Evolutionary conservation across 805 yeast genomes (phyloP).

Genomic region (Monosporozyma aquatica): DNA sequence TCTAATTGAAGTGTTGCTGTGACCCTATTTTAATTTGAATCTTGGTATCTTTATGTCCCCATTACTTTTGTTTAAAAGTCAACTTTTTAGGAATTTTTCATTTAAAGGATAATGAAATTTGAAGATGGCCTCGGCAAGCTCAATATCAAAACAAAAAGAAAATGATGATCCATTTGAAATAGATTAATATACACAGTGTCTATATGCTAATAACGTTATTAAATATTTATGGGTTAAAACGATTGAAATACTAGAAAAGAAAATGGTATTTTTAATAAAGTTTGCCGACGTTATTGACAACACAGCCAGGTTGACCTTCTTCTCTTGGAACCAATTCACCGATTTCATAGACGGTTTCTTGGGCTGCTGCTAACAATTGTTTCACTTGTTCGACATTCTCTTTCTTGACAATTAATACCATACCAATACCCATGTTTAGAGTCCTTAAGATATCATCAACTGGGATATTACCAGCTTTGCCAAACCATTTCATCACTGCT

Average conservation of each 20-base stretch:
- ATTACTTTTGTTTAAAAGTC: neutral
- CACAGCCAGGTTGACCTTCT: slow-evolving; percentile 49
- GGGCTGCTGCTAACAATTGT: slow-evolving; percentile 46
- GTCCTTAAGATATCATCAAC: slow-evolving; percentile 77
- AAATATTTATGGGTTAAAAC: neutral
- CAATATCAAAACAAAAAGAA: too few species aligned
- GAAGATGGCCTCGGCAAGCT: too few species aligned
- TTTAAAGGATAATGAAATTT: neutral
- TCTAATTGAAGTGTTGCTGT: too few species aligned
- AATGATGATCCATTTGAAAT: neutral
- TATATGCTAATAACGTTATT: slow-evolving; percentile 1
- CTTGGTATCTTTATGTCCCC: too few species aligned
- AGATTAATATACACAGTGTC: neutral
- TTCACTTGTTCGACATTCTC: slow-evolving; percentile 54
- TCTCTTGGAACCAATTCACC: slow-evolving; percentile 48
- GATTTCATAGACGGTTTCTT: slow-evolving; percentile 67
- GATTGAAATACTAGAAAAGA: neutral
- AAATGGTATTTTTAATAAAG: slow-evolving; percentile 13
- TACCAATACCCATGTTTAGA: slow-evolving; percentile 92
- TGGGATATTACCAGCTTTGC: slow-evolving; percentile 85
- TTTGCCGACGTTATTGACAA: slow-evolving; percentile 38
- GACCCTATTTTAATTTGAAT: too few species aligned
- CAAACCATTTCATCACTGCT: slow-evolving; percentile 88
- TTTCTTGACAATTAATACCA: slow-evolving; percentile 76
- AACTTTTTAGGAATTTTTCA: neutral